Evolutionary conservation across 768 basidiomycete genomes (phyloP), one percentile per base, ranked within the genome.

Genomic region (Suillus placidus): DNA sequence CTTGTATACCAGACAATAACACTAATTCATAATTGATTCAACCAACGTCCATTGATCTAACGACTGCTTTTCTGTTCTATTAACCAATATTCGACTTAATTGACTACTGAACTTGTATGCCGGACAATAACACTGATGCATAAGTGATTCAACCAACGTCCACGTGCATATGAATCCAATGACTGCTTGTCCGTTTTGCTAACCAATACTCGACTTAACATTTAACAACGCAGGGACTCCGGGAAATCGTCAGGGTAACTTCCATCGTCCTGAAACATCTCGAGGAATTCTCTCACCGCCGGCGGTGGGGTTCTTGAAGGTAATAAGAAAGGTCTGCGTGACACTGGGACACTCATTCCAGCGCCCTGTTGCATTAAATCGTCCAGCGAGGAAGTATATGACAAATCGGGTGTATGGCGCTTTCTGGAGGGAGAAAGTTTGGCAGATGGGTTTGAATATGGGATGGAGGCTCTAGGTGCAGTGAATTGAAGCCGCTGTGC

Each of bases 231-330:
- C 34, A 77, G 55, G 35, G 76, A 77, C 47, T 72, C 72, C 30
- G 76, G 76, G 66, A 77, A 77, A 66, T 79, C 72, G 43, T 73
- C 65, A 49, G 76, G 76, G 49, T 79, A 77, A 35, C 76, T 77
- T 51, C 75, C 76, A 38, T 77, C 75, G 26, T 72, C 78, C 30
- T 73, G 60, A 35, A 77, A 77, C 76, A 79, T 79, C 20, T 66
- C 62, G 52, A 77, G 55, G 52, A 77, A 77, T 3, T 79, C 73
- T 52, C 68, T 73, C 64, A 72, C 77, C 20, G 64, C 74, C 2
- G 74, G 70, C 37, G 76, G 77, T 9, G 75, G 40, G 6, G 76
- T 70, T 3, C 68, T 69, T 20, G 67, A 49, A 38, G 23, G 60
- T 13, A 30, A 57, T 13, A 30, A 45, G 10, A 66, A 61, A 55